These are phyloP conservation scores for Lactarius tabidus DNA, from an alignment of 768 basidiomycete genomes.

Conservation along the genomic window DNA sequence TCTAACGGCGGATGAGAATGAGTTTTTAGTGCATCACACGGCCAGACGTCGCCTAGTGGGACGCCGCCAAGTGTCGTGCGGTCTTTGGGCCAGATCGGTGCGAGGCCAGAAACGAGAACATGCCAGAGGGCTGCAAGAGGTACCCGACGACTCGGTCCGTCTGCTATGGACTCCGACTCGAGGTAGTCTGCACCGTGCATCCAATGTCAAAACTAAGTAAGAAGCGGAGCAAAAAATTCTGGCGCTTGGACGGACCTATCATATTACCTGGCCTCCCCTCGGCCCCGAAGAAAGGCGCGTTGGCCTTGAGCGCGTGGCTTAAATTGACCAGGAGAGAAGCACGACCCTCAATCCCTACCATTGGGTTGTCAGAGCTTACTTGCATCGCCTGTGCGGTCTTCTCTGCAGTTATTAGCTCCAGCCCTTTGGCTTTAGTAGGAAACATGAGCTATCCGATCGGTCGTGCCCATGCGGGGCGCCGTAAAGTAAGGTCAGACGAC, in stretches of 20 bases:
- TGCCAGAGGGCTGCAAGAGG: constrained; percentile 79
- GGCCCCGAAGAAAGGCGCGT: constrained; percentile 65
- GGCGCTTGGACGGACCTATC: constrained; percentile 49
- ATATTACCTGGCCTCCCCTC: constrained; percentile 79
- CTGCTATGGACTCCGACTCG: constrained; percentile 46
- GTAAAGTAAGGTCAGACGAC: constrained; percentile 12
- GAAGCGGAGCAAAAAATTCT: constrained; percentile 10
- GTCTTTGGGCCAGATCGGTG: constrained; percentile 83
- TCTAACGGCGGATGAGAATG: constrained; percentile 34
- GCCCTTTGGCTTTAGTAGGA: constrained; percentile 54
- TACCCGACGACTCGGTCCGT: constrained; percentile 44
- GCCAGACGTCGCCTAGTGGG: constrained; percentile 92
- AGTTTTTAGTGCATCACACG: constrained; percentile 53
- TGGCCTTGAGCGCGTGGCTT: constrained; percentile 60
- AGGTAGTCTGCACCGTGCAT: constrained; percentile 55
- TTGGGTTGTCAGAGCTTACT: constrained; percentile 70
- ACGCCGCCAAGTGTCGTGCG: constrained; percentile 63
- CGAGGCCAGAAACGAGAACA: constrained; percentile 74
- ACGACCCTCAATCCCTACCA: constrained; percentile 89
- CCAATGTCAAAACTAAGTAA: neutral
- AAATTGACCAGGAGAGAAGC: constrained; percentile 72
- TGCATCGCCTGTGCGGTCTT: constrained; percentile 70
- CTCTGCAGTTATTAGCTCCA: constrained; percentile 58
- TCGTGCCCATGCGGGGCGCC: constrained; percentile 5
- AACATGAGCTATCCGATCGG: constrained; percentile 20